A percentile compares a stretch with the other conserved stretches of the same genome.
phyloP scores from a whole-genome alignment of 2,329 filamentous ascomycete genomes.

The Colletotrichum melonis region DNA sequence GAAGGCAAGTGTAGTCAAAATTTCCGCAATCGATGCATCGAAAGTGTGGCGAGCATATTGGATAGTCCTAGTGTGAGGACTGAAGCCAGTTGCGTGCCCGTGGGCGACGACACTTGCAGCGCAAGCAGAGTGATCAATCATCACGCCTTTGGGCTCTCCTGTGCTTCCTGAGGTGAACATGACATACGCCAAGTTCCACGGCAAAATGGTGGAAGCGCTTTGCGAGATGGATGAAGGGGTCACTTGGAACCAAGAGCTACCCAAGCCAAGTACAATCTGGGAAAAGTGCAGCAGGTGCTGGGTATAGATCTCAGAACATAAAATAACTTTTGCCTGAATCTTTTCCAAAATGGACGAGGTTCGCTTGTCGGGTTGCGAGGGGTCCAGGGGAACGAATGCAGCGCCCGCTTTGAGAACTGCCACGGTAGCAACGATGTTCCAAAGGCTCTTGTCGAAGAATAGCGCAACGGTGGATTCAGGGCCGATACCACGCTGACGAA shows the following conservation, averaged over 20 bases:
- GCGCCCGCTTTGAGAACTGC: slow-evolving; percentile 28
- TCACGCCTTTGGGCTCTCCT: slow-evolving; percentile 37
- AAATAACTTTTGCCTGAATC: slow-evolving; percentile 8
- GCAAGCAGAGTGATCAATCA: slow-evolving; percentile 33
- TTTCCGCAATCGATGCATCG: slow-evolving; percentile 49
- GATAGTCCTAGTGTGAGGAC: neutral
- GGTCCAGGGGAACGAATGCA: slow-evolving; percentile 30
- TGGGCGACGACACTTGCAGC: slow-evolving; percentile 13
- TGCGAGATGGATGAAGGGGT: neutral
- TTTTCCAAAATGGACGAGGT: slow-evolving; percentile 33
- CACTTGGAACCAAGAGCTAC: slow-evolving; percentile 28
- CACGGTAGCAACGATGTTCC: slow-evolving; percentile 41
- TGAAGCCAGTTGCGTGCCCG: slow-evolving; percentile 16
- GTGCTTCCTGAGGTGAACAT: slow-evolving; percentile 39
- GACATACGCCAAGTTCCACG: slow-evolving; percentile 27
- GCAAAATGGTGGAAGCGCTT: neutral
- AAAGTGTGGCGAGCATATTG: slow-evolving; percentile 27
- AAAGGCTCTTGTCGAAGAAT: slow-evolving; percentile 43
- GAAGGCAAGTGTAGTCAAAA: slow-evolving; percentile 61
- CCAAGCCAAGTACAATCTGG: neutral
- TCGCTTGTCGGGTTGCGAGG: slow-evolving; percentile 37
- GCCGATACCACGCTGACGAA: neutral
- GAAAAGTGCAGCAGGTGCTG: neutral
- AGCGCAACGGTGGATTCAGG: slow-evolving; percentile 38
- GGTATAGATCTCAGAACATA: slow-evolving; percentile 1